Conservation (phyloP, 2,329 filamentous ascomycete species). For the Trichoderma simmonsii region DNA sequence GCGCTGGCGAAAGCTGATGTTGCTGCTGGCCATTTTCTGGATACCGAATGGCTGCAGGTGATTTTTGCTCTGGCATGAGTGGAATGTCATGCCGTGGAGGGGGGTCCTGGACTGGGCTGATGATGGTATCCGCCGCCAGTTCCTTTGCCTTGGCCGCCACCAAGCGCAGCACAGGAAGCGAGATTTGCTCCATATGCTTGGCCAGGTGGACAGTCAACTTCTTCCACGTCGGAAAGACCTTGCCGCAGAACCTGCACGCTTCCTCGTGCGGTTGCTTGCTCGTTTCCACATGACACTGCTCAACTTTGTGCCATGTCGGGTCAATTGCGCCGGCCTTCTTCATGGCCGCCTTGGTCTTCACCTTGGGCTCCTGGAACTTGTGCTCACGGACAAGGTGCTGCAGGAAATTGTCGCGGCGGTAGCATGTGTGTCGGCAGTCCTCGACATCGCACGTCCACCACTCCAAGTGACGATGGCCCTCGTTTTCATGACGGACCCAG, state of each 20-base stretch:
- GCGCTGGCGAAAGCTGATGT: not conserved
- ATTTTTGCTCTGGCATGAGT: slow-evolving; percentile 26
- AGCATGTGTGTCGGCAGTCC: slow-evolving; percentile 80
- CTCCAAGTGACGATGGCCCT: slow-evolving; percentile 83
- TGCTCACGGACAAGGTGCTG: slow-evolving; percentile 91
- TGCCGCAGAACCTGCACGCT: slow-evolving; percentile 83
- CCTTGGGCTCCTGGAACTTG: slow-evolving; percentile 77
- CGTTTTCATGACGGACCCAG: slow-evolving; percentile 93
- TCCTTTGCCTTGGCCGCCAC: slow-evolving; percentile 47
- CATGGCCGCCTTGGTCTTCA: slow-evolving; percentile 68
- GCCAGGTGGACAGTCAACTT: slow-evolving; percentile 90
- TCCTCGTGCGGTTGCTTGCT: slow-evolving; percentile 65
- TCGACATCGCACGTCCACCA: slow-evolving; percentile 85
- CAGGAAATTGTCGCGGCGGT: slow-evolving; percentile 86
- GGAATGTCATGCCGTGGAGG: slow-evolving; percentile 38
- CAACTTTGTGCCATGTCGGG: slow-evolving; percentile 72
- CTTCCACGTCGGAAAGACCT: slow-evolving; percentile 80
- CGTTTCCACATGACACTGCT: slow-evolving; percentile 72
- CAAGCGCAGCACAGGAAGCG: slow-evolving; percentile 70
- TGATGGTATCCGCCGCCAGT: slow-evolving; percentile 59
- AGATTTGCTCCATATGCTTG: slow-evolving; percentile 91
- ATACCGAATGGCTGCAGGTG: slow-evolving; percentile 21
- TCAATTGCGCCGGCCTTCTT: slow-evolving; percentile 58
- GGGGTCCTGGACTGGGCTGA: slow-evolving; percentile 63
- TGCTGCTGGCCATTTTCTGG: slow-evolving; percentile 16